Evolutionary conservation across 176 grass and related monocot species (phyloP).

Genomic region (Oryza rufipogon): DNA sequence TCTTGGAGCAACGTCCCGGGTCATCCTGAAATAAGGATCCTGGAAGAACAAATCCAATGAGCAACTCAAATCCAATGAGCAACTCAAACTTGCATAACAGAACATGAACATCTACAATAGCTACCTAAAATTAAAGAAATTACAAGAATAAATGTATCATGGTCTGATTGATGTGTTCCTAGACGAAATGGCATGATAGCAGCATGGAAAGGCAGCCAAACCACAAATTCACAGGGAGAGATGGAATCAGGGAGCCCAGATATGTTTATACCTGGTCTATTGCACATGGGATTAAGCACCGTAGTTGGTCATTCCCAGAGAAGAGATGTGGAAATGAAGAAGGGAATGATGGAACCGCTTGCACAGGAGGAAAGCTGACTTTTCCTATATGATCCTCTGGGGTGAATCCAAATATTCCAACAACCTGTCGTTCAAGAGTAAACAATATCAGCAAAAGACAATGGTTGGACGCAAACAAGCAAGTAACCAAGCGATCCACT

Average conservation of each 20-base stretch:
- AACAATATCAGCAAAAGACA: constrained; percentile 25
- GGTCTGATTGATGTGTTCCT: neutral
- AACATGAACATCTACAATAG: neutral
- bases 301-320: constrained; percentile 64
- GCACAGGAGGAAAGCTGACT: constrained; percentile 85
- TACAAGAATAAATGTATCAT: constrained; percentile 14
- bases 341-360: constrained; percentile 95
- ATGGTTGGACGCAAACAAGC: neutral
- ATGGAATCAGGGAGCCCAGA: constrained; percentile 28
- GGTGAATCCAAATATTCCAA: constrained; percentile 93
- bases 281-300: constrained; percentile 95
- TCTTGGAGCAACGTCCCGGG: constrained; percentile 97
- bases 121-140: neutral
- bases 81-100: neutral
- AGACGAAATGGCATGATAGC: neutral
- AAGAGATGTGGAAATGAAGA: constrained; percentile 96
- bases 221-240: neutral
- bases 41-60: constrained; percentile 38
- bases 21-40: constrained; percentile 99
- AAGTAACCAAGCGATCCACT: constrained; percentile 7
- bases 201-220: neutral
- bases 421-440: constrained; percentile 52
- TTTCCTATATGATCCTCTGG: constrained; percentile 95
- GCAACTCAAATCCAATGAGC: constrained; percentile 5
- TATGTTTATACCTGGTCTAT: constrained; percentile 82